Evolutionary conservation across 345 rosid species (phyloP).

Genomic region (Rhodomyrtus tomentosa): DNA sequence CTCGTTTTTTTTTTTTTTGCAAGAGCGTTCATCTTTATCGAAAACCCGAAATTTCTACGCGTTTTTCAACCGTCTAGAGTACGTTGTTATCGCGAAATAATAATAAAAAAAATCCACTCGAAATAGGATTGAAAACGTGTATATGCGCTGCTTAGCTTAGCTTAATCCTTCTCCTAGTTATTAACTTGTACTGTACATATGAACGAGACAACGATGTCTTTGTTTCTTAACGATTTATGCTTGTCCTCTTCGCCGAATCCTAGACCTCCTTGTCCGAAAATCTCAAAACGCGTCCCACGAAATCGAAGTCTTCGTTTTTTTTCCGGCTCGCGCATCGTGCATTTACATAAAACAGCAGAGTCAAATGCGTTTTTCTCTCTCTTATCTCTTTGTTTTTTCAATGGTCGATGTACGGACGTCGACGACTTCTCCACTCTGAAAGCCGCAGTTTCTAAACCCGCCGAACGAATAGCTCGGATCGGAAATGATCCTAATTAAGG

Average conservation of each 20-base stretch:
- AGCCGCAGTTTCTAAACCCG: neutral
- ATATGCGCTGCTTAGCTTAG: neutral
- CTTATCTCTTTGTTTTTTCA: no score
- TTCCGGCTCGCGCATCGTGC: neutral
- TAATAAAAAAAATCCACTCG: neutral
- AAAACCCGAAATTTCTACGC: neutral
- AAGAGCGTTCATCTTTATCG: neutral
- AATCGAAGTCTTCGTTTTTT: no score
- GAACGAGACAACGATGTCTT: fast-evolving
- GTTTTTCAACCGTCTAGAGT: fast-evolving
- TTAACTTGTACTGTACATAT: no score
- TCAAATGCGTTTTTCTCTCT: neutral
- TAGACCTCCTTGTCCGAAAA: fast-evolving
- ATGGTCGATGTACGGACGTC: neutral
- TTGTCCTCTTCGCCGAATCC: neutral
- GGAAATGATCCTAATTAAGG: no score
- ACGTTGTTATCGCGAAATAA: fast-evolving
- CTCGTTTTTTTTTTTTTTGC: no score
- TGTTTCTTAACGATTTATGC: neutral
- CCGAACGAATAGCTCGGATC: no score
- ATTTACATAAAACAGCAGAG: neutral
- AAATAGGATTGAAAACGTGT: neutral
- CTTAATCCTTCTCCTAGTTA: neutral
- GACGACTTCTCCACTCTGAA: neutral
- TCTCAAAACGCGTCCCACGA: neutral